Evolutionary conservation across 768 basidiomycete species (phyloP).

Genomic region (Termitomyces sp.): DNA sequence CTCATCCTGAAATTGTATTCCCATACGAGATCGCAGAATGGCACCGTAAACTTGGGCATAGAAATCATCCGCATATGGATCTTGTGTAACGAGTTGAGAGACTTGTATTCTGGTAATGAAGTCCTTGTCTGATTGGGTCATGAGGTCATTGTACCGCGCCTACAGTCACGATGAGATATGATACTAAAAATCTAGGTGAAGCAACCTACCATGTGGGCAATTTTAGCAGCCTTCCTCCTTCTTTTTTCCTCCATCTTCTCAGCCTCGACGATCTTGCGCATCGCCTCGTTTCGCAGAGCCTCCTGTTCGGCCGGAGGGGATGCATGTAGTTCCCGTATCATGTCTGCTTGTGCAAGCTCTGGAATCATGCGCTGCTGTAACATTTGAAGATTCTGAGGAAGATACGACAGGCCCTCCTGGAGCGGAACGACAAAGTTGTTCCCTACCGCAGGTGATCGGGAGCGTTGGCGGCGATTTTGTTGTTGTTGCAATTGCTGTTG

Average conservation of each 20-base stretch:
- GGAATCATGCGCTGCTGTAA: conserved; percentile 74
- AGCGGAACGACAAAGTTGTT: conserved; percentile 30
- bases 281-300: conserved; percentile 67
- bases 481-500: conserved; percentile 47
- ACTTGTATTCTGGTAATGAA: conserved; percentile 99
- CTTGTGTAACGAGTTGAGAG: conserved; percentile 94
- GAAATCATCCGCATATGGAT: conserved; percentile 97
- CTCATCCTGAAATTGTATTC: conserved; percentile 65
- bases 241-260: conserved; percentile 86
- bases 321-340: conserved; percentile 57
- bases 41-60: conserved; percentile 96
- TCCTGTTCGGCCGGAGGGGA: conserved; percentile 57
- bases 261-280: conserved; percentile 87
- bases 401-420: conserved; percentile 49
- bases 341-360: conserved; percentile 69
- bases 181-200: not conserved
- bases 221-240: conserved; percentile 75
- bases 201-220: conserved; percentile 73
- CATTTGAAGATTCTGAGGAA: conserved; percentile 61
- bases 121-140: conserved; percentile 98
- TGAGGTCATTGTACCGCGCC: conserved; percentile 91
- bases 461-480: conserved; percentile 39
- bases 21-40: conserved; percentile 73
- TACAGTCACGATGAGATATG: conserved; percentile 22
- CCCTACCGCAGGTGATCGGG: conserved; percentile 34